A percentile compares a stretch with the other conserved stretches of the same genome.
Evolutionary conservation across 2,329 filamentous ascomycete genomes (phyloP).

Genomic region (Penicillium hesseltinei): DNA sequence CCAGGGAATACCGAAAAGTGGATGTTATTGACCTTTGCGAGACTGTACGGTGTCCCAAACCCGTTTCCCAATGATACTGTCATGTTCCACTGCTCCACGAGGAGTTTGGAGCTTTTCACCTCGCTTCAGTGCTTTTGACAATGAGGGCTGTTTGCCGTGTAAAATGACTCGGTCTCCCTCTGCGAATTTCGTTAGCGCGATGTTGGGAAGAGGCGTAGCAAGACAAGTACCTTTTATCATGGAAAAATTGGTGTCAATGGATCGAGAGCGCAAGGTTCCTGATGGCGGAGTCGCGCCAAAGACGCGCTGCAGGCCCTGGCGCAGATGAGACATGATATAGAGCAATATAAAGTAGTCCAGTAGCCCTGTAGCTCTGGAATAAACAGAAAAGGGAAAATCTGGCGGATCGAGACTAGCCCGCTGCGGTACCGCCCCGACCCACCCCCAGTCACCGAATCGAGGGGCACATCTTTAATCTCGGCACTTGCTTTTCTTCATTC

Average conservation of each 20-base stretch:
- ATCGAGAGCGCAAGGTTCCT: constrained; percentile 21
- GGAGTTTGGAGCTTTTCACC: constrained; percentile 38
- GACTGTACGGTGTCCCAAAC: constrained; percentile 60
- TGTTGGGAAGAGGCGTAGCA: neutral
- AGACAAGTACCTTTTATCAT: constrained; percentile 35
- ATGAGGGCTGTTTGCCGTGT: constrained; percentile 37
- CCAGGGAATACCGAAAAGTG: neutral
- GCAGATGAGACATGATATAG: constrained; percentile 35
- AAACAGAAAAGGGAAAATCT: constrained; percentile 14
- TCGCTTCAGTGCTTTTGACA: constrained; percentile 44
- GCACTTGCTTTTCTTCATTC: constrained; percentile 2
- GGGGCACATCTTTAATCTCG: constrained; percentile 6
- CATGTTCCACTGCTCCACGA: constrained; percentile 42
- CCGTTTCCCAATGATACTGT: constrained; percentile 63
- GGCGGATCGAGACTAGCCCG: constrained; percentile 9
- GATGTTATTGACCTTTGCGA: constrained; percentile 43
- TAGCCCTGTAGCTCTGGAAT: neutral
- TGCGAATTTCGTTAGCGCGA: constrained; percentile 21
- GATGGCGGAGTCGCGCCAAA: constrained; percentile 27
- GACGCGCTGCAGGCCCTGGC: constrained; percentile 33
- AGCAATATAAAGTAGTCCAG: too few relatives aligned
- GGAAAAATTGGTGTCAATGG: constrained; percentile 41
- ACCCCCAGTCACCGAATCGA: constrained; percentile 12
- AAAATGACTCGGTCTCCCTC: constrained; percentile 47
- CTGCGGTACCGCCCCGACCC: constrained; percentile 12